Evolutionary conservation across 192 early-diverging fungal genomes (phyloP), one percentile per base, ranked within the genome.

Genomic region (Coemansia sp.): DNA sequence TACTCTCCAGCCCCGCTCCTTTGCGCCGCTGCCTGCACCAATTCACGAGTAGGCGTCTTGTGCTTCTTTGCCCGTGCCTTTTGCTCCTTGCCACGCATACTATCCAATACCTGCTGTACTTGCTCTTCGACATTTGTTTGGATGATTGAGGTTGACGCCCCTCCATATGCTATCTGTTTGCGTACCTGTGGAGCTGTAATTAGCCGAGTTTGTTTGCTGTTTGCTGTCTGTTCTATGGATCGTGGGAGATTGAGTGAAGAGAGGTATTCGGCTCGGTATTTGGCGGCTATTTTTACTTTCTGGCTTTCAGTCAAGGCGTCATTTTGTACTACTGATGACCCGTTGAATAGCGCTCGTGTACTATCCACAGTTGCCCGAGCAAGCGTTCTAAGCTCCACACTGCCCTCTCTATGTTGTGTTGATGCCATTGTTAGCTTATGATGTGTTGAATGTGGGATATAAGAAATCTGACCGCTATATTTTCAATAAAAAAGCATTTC

Each of bases 211-310:
- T 59, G 1, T 12, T 3, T 19, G 35, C 26, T 21, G 3, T 11
- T 1, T 26, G 44, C 7, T 2, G 35, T 51, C 13, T 46, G 33
- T 11, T 62, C 65, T 18, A 66, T 23, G 3, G 46, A 44, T 5
- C 28, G 63, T 5, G 69, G 69, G 14, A 78, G 56, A 5, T 53
- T 44, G 47, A 60, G 75, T 7, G 75, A 63, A 16, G 50, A 39
- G 19, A 78, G 37, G 37, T 78, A 78, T 30, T 78, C 75, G 28
- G 65, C 75, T 2, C 75, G 63, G 35, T 68, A 78, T 26, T 68
- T 71, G 6, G 45, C 18, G 1, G 69, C 56, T 18, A 78, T 13
- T 23, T 50, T 55, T 41, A 36, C 6, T 2, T 39, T 28, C 41
- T 44, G 57, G 20, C 60, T 31, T 13, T 59, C 52, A 1, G 30